Evolutionary conservation across 306 rosid genomes (phyloP).

Genomic region (Rosa persica): DNA sequence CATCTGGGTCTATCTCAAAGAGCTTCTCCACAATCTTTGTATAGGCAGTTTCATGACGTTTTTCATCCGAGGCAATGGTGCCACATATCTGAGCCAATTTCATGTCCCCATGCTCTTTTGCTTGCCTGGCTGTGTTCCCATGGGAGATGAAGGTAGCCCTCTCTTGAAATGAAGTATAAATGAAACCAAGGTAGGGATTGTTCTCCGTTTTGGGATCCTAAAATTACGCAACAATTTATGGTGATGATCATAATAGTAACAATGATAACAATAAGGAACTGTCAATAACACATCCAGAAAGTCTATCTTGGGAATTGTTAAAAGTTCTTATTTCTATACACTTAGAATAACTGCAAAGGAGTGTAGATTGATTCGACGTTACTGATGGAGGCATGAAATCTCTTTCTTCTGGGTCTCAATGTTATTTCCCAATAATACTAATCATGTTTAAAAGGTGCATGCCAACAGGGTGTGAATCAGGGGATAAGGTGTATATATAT

Average conservation of each 20-base stretch:
- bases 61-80: slow-evolving; percentile 55
- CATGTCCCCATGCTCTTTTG: slow-evolving; percentile 52
- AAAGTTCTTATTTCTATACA: background rate
- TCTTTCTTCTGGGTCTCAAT: no score
- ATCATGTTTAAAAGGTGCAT: background rate
- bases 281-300: background rate
- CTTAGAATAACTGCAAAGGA: background rate
- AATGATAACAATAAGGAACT: background rate
- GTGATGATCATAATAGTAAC: background rate
- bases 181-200: slow-evolving; percentile 57
- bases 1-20: slow-evolving; percentile 54
- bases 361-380: background rate
- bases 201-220: slow-evolving; percentile 59
- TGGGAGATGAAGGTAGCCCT: slow-evolving; percentile 62
- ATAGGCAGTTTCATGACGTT: slow-evolving; percentile 56
- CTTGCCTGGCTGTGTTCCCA: slow-evolving; percentile 60
- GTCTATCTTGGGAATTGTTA: background rate
- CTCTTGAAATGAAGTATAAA: slow-evolving; percentile 63
- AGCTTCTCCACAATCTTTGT: slow-evolving; percentile 63
- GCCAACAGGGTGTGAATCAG: background rate
- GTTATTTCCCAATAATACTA: background rate
- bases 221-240: background rate
- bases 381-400: no score
- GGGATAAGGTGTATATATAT: no score
- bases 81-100: slow-evolving; percentile 58